Conservation (phyloP, 768 basidiomycete species). For the Suillus decipiens region DNA sequence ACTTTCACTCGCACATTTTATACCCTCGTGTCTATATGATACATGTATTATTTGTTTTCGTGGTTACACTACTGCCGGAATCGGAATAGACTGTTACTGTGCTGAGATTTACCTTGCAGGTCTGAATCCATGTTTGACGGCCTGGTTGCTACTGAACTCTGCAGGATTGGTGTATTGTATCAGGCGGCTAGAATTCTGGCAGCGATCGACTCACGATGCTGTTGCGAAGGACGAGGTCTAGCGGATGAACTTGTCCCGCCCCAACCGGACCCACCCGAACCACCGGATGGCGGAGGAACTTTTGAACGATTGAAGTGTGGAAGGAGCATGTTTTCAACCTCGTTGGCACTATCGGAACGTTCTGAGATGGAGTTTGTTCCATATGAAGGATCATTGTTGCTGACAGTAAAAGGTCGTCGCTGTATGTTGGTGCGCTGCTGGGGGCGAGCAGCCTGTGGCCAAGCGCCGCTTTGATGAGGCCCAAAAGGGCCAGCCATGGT, state of each 20-base stretch:
- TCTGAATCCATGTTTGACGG: slow-evolving; percentile 47
- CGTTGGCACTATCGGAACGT: slow-evolving; percentile 66
- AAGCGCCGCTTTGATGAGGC: slow-evolving; percentile 33
- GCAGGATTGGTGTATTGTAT: slow-evolving; percentile 5
- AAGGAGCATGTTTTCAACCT: slow-evolving; percentile 69
- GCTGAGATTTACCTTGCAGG: slow-evolving; percentile 37
- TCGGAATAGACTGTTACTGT: slow-evolving; percentile 3
- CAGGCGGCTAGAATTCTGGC: background rate
- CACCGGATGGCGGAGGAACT: slow-evolving; percentile 20
- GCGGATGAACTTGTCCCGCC: slow-evolving; percentile 37
- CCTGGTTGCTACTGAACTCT: slow-evolving; percentile 45
- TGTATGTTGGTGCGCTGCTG: slow-evolving; percentile 30
- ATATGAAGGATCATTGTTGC: slow-evolving; percentile 42
- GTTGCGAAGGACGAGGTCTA: slow-evolving; percentile 26
- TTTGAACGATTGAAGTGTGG: slow-evolving; percentile 25
- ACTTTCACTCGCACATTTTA: slow-evolving; percentile 17
- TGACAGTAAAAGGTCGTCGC: slow-evolving; percentile 45
- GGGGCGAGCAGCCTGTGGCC: slow-evolving; percentile 26
- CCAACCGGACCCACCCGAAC: slow-evolving; percentile 40
- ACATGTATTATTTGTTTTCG: slow-evolving; percentile 27
- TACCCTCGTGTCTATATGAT: slow-evolving; percentile 17
- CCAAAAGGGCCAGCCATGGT: slow-evolving; percentile 35
- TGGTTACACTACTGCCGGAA: slow-evolving; percentile 21
- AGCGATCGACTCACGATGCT: slow-evolving; percentile 26
- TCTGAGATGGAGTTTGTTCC: slow-evolving; percentile 51